These are phyloP conservation scores for Echeveria elegans DNA, from an alignment of 164 flowering plant species.

Conservation along the genomic window DNA sequence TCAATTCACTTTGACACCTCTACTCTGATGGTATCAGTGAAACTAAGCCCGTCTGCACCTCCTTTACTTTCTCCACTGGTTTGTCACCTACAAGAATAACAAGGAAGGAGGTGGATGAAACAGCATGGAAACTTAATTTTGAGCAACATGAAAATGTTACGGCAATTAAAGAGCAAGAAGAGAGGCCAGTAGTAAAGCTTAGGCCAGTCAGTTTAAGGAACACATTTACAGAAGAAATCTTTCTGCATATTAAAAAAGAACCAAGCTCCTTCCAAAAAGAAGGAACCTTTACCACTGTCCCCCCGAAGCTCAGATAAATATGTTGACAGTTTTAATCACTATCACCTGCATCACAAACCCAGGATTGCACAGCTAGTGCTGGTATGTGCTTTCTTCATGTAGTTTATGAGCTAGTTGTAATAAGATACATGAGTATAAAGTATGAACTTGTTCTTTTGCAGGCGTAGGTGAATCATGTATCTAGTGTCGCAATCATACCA, in stretches of 20 bases:
- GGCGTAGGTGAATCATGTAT: neutral
- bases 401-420: neutral
- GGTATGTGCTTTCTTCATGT: conserved; percentile 25
- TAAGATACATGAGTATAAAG: neutral
- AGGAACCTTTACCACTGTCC: neutral
- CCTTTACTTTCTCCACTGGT: no score
- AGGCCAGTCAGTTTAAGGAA: neutral
- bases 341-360: conserved; percentile 29
- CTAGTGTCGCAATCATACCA: neutral
- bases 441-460: neutral
- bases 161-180: neutral
- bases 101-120: neutral
- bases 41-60: neutral
- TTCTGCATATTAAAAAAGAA: neutral
- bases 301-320: neutral
- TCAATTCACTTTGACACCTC: no score
- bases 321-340: conserved; percentile 27
- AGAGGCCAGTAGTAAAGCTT: neutral
- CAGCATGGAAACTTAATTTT: neutral
- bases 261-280: neutral
- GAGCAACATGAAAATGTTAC: neutral
- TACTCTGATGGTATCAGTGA: neutral
- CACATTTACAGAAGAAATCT: neutral
- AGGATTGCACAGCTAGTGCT: conserved; percentile 58
- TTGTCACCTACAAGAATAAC: neutral